Percentiles rank a stretch among this genome's conserved stretches.
Conservation (phyloP, 352 stramenopile genomes). For the Thraustotheca clavata region DNA sequence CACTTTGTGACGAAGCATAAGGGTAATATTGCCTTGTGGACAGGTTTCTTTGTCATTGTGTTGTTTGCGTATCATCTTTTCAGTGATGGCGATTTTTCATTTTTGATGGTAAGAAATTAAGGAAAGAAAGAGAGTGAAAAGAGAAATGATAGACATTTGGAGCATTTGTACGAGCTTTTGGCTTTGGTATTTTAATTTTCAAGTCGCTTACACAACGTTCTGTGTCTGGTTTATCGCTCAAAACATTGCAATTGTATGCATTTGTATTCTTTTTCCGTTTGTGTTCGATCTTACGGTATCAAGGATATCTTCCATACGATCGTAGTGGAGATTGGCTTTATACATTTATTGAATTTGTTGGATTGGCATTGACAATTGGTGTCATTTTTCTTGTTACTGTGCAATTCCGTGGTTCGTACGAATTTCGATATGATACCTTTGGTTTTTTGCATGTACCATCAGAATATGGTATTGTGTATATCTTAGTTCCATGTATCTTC, state of each 20-base stretch:
- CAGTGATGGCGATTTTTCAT: conserved; percentile 97
- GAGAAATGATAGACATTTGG: conserved; percentile 66
- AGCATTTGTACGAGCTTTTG: conserved; percentile 84
- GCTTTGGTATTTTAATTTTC: conserved; percentile 90
- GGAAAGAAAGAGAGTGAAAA: conserved; percentile 3
- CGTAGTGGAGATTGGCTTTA: conserved; percentile 98
- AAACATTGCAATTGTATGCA: conserved; percentile 96
- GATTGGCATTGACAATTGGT: conserved; percentile 77
- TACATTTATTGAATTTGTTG: conserved; percentile 92
- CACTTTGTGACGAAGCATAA: conserved; percentile 82
- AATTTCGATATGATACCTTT: conserved; percentile 94
- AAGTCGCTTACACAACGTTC: conserved; percentile 91
- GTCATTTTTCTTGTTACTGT: conserved; percentile 89
- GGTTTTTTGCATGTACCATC: conserved; percentile 83
- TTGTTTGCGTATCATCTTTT: conserved; percentile 96
- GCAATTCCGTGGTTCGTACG: conserved; percentile 94
- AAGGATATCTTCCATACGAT: conserved; percentile 92
- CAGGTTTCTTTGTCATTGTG: conserved; percentile 90
- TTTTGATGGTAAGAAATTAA: conserved; percentile 85
- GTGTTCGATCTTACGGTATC: conserved; percentile 95
- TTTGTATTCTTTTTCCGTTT: conserved; percentile 96
- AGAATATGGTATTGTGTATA: conserved; percentile 77
- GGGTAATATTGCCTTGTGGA: conserved; percentile 95
- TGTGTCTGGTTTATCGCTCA: conserved; percentile 91
- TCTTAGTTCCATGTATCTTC: conserved; percentile 79